phyloP scores from a whole-genome alignment of 192 early-diverging fungal genomes.

The Backusella morwellensis region DNA sequence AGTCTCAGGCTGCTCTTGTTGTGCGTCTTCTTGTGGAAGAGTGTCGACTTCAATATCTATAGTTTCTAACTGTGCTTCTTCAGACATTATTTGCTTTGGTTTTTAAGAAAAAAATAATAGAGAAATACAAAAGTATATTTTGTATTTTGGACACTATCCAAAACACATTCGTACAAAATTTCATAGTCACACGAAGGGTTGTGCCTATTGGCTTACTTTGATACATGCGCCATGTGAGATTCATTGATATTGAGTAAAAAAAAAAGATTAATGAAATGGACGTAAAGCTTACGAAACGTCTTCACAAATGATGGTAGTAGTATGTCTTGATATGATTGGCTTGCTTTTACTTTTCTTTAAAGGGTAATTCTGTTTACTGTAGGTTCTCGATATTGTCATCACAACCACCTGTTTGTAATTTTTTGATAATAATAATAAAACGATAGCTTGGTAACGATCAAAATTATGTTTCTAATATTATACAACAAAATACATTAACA shows the following conservation, averaged over 20 bases:
- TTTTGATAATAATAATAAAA: background rate
- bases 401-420: background rate
- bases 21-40: background rate
- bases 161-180: no score
- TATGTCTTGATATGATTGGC: background rate
- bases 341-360: background rate
- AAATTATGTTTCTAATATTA: background rate
- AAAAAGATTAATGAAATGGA: no score
- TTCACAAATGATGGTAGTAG: no score
- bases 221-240: no score
- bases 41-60: background rate
- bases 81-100: background rate
- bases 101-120: background rate
- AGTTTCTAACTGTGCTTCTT: background rate
- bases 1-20: background rate
- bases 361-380: background rate
- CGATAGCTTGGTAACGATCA: background rate
- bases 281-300: no score
- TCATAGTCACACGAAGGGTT: background rate
- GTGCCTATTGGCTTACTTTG: background rate
- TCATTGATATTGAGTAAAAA: no score
- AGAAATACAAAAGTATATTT: background rate
- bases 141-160: background rate
- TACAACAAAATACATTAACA: background rate
- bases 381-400: background rate